Percentiles rank a stretch among this genome's conserved stretches.
Conservation (phyloP, 345 rosid species). For the sweet orange (Citrus sinensis) region DNA sequence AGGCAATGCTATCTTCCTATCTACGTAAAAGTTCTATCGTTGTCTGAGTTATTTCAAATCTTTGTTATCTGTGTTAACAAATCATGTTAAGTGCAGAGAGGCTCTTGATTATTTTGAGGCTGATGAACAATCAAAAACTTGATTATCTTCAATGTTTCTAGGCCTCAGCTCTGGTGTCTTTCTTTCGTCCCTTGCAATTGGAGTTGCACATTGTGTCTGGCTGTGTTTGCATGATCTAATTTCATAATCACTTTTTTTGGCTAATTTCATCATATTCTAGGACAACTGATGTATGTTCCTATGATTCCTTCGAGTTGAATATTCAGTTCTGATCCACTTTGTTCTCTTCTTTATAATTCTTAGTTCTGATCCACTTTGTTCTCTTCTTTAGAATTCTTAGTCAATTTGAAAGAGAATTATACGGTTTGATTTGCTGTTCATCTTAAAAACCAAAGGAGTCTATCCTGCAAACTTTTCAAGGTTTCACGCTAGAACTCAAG, state of each 20-base stretch:
- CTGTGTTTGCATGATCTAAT: neutral
- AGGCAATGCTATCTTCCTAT: neutral
- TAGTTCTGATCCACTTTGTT: neutral
- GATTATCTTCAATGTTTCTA: neutral
- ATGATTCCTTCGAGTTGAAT: neutral
- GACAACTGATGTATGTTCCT: neutral
- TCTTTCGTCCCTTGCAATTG: neutral
- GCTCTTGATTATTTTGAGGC: neutral
- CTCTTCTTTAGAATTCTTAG: too few relatives aligned
- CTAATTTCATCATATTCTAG: neutral
- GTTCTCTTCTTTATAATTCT: too few relatives aligned
- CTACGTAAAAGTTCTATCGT: neutral
- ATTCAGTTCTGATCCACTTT: neutral
- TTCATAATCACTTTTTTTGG: neutral
- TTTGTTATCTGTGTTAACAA: too few relatives aligned
- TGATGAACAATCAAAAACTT: neutral
- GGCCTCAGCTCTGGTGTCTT: neutral
- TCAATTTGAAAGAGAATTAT: neutral
- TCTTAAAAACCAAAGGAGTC: neutral
- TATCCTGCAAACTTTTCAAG: neutral
- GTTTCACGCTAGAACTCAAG: neutral
- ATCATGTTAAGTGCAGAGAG: neutral
- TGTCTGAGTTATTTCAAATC: too few relatives aligned
- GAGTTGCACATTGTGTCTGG: neutral
- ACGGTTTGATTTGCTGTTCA: neutral